Percentiles rank a stretch among this genome's conserved stretches.
These are phyloP conservation scores for Trametes sanguinea DNA, from an alignment of 768 basidiomycete species.

Conservation along the genomic window DNA sequence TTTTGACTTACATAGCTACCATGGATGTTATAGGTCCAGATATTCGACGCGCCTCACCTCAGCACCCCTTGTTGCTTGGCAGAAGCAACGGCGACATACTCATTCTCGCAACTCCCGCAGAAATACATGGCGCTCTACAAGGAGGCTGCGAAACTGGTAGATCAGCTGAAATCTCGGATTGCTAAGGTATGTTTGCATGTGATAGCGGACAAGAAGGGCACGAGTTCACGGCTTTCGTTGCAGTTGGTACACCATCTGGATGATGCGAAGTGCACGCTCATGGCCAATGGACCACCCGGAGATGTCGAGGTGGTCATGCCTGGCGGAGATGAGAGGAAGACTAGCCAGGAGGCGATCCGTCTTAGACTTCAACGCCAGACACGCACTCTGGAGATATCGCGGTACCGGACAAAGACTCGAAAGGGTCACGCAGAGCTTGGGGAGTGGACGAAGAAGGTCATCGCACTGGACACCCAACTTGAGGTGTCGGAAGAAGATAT, in stretches of 20 bases:
- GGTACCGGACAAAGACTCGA: constrained; percentile 3
- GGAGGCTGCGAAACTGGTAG: constrained; percentile 45
- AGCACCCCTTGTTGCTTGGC: constrained; percentile 51
- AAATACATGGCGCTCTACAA: constrained; percentile 48
- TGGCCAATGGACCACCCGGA: constrained; percentile 51
- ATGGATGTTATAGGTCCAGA: constrained; percentile 38
- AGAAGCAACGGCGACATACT: constrained; percentile 42
- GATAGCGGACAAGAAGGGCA: too few species aligned
- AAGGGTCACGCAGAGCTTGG: constrained; percentile 10
- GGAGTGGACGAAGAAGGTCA: constrained; percentile 31
- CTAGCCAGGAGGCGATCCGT: constrained; percentile 13
- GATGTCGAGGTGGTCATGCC: constrained; percentile 49
- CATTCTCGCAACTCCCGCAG: constrained; percentile 41
- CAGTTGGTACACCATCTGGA: constrained; percentile 47
- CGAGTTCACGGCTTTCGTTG: not conserved
- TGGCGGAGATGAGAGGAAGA: constrained; percentile 4
- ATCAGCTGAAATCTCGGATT: constrained; percentile 53
- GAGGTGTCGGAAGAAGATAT: constrained; percentile 8
- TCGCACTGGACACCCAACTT: constrained; percentile 12
- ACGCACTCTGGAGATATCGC: constrained; percentile 28
- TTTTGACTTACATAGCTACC: not conserved
- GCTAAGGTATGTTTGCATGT: constrained; percentile 44
- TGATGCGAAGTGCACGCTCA: constrained; percentile 47
- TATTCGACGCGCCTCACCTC: constrained; percentile 52
- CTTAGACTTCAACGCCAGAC: constrained; percentile 17